These are phyloP conservation scores for Apiotrichum montevideense DNA, from an alignment of 1,284 basidiomycete genomes.

Conservation along the genomic window DNA sequence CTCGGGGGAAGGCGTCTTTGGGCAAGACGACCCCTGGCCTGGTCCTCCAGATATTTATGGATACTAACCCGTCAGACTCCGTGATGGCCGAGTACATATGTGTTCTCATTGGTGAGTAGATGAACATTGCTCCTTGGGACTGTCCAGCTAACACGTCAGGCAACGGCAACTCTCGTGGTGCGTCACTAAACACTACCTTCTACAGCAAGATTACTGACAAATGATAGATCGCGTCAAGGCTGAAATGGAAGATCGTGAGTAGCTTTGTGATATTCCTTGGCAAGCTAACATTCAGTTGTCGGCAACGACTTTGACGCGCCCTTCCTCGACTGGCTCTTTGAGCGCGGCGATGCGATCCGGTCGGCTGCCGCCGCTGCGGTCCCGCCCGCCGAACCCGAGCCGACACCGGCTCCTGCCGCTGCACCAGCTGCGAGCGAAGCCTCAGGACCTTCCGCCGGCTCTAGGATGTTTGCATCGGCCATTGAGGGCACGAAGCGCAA, in stretches of 20 bases:
- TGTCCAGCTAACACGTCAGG: conserved; percentile 12
- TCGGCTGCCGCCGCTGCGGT: background rate
- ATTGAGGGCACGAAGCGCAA: conserved; percentile 24
- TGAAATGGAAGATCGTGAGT: conserved; percentile 40
- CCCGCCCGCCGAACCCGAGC: background rate
- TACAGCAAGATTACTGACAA: conserved; percentile 7
- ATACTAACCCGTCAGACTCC: conserved; percentile 22
- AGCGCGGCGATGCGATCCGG: conserved; percentile 11
- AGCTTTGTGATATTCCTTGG: background rate
- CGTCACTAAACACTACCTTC: conserved; percentile 2
- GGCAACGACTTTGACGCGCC: conserved; percentile 31
- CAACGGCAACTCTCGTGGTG: conserved; percentile 36
- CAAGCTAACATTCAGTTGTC: conserved; percentile 18
- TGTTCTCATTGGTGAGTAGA: conserved; percentile 36
- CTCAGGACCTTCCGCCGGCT: conserved; percentile 3
- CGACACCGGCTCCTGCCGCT: background rate
- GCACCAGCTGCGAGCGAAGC: background rate
- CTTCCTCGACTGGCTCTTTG: conserved; percentile 43
- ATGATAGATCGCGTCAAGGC: conserved; percentile 31
- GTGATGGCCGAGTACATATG: conserved; percentile 46
- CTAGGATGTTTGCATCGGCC: conserved; percentile 15
- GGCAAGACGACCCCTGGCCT: too few relatives aligned
- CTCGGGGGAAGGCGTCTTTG: too few relatives aligned
- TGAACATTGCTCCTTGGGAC: too few relatives aligned
- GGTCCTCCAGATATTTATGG: conserved; percentile 16